Conservation (phyloP, 164 flowering plant species). For the Magnolia officinalis region DNA sequence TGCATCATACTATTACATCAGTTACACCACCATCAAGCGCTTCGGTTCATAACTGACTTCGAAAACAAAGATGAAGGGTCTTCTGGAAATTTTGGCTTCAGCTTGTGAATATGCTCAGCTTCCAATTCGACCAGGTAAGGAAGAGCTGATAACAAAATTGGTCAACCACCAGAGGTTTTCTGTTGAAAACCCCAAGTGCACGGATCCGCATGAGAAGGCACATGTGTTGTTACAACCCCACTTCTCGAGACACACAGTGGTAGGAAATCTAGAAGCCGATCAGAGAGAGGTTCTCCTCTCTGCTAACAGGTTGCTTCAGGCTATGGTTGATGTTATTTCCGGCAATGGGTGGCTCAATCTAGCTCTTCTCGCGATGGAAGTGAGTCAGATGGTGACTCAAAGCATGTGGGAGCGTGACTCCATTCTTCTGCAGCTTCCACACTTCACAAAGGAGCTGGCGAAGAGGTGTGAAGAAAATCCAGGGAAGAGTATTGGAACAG, state of each 20-base stretch:
- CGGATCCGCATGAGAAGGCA: conserved; percentile 90
- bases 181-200: conserved; percentile 66
- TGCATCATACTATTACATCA: conserved; percentile 83
- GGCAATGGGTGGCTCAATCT: conserved; percentile 92
- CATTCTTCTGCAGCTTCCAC: conserved; percentile 91
- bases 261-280: conserved; percentile 69
- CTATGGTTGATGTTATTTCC: conserved; percentile 94
- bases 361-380: conserved; percentile 91
- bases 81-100: conserved; percentile 77
- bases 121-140: conserved; percentile 87
- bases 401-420: conserved; percentile 99
- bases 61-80: conserved; percentile 88
- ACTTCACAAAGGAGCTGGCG: conserved; percentile 89
- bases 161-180: conserved; percentile 89
- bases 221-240: conserved; percentile 92
- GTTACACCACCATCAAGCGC: conserved; percentile 79
- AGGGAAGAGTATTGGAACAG: conserved; percentile 73
- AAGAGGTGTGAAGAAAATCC: conserved; percentile 81
- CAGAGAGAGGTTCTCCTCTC: conserved; percentile 81
- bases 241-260: conserved; percentile 70
- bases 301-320: conserved; percentile 77
- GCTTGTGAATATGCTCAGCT: conserved; percentile 86
- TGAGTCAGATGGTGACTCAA: conserved; percentile 95
- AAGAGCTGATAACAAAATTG: conserved; percentile 64
- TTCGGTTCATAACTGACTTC: conserved; percentile 65